Percentiles rank a stretch among this genome's conserved stretches.
Conservation (phyloP, 2,329 filamentous ascomycete genomes). For the Onygena corvina region DNA sequence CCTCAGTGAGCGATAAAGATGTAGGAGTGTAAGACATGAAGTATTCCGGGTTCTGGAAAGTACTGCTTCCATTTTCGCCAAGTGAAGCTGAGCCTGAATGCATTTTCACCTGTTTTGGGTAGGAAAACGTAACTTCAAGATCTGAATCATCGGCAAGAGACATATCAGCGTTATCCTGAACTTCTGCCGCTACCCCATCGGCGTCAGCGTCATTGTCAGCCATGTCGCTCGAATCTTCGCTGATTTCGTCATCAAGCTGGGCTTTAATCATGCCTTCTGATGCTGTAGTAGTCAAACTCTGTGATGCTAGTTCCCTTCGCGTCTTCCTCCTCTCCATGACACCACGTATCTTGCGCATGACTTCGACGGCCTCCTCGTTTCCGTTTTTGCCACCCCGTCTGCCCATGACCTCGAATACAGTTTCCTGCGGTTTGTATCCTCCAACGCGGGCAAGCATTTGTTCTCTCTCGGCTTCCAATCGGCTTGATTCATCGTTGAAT, state of each 20-base stretch:
- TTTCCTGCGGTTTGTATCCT: conserved; percentile 79
- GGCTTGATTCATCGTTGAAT: conserved; percentile 55
- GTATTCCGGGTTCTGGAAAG: conserved; percentile 73
- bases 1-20: conserved; percentile 67
- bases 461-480: conserved; percentile 59
- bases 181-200: conserved; percentile 24
- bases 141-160: conserved; percentile 48
- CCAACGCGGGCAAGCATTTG: conserved; percentile 83
- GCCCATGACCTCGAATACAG: conserved; percentile 88
- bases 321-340: conserved; percentile 34
- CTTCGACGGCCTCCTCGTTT: conserved; percentile 53
- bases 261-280: conserved; percentile 16
- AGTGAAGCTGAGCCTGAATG: conserved; percentile 39
- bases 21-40: conserved; percentile 96
- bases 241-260: conserved; percentile 28
- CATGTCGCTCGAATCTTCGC: conserved; percentile 29
- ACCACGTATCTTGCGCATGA: conserved; percentile 34
- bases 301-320: conserved; percentile 18
- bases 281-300: conserved; percentile 20
- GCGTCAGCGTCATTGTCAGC: conserved; percentile 31
- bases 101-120: conserved; percentile 34
- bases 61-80: conserved; percentile 21
- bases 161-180: neutral
- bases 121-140: conserved; percentile 59
- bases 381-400: conserved; percentile 54